A percentile compares a stretch with the other conserved stretches of the same genome.
These are phyloP conservation scores for Tuber aestivum DNA, from an alignment of 495 filamentous ascomycete genomes.

Conservation along the genomic window DNA sequence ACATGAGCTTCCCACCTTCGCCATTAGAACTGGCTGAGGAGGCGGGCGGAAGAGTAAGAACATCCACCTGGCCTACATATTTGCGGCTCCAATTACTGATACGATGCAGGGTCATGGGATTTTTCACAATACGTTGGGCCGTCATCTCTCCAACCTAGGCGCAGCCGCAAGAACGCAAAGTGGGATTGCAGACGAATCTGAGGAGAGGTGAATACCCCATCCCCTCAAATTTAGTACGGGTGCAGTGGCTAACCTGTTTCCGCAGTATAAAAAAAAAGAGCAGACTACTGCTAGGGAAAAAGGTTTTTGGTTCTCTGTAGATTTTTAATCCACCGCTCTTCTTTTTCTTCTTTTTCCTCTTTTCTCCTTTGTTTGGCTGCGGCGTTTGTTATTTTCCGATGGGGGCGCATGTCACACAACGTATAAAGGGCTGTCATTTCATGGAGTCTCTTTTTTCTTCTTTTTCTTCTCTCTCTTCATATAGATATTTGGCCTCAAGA, in stretches of 20 bases:
- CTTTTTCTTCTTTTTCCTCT: neutral
- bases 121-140: constrained; percentile 37
- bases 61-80: neutral
- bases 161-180: constrained; percentile 34
- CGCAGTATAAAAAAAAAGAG: constrained; percentile 45
- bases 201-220: constrained; percentile 43
- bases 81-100: constrained; percentile 7
- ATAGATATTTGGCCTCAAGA: neutral
- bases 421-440: neutral
- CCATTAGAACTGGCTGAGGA: constrained; percentile 17
- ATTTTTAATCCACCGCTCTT: neutral
- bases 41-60: constrained; percentile 24
- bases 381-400: constrained; percentile 1
- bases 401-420: neutral
- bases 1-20: constrained; percentile 23
- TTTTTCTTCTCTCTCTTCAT: neutral
- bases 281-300: constrained; percentile 48
- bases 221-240: neutral
- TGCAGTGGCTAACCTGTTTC: constrained; percentile 3
- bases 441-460: neutral
- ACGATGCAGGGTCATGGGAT: constrained; percentile 15
- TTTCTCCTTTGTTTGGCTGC: neutral
- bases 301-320: constrained; percentile 39
- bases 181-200: constrained; percentile 34
- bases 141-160: constrained; percentile 37